These are phyloP conservation scores for Triticum aestivum DNA, from an alignment of 176 grass and related monocot species.

Conservation along the genomic window DNA sequence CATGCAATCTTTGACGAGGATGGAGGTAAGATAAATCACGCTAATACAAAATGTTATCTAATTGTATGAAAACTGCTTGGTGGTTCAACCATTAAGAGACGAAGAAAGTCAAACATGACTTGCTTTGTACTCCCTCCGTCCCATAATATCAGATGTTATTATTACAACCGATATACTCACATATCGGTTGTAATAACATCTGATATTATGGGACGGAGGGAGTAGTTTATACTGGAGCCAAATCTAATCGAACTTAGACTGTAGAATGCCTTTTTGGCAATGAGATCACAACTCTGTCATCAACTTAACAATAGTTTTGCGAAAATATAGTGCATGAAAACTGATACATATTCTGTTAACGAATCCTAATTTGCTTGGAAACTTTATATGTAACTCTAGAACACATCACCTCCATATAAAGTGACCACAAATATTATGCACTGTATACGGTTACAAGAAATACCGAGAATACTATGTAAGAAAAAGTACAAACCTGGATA, in stretches of 20 bases:
- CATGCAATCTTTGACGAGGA: constrained; percentile 4
- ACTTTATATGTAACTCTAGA: constrained; percentile 12
- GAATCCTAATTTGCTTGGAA: constrained; percentile 2
- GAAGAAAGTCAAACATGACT: background rate
- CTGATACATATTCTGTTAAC: background rate
- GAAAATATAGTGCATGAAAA: background rate
- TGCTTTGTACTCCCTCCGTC: background rate
- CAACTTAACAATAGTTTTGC: background rate
- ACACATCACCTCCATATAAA: constrained; percentile 14
- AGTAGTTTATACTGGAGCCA: background rate
- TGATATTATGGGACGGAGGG: no score
- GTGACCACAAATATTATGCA: background rate
- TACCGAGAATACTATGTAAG: constrained; percentile 4
- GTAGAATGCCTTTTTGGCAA: background rate
- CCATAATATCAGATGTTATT: no score
- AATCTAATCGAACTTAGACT: background rate
- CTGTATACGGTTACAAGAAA: background rate
- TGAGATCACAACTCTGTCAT: background rate
- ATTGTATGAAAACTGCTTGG: background rate
- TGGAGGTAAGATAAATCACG: background rate
- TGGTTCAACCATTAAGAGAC: background rate
- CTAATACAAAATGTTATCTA: constrained; percentile 3
- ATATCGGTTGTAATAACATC: no score
- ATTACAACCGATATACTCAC: no score
- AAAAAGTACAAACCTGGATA: constrained; percentile 69